Percentiles rank a stretch among this genome's conserved stretches.
Conservation (phyloP, 257 asterid species). For the Capsicum pubescens region DNA sequence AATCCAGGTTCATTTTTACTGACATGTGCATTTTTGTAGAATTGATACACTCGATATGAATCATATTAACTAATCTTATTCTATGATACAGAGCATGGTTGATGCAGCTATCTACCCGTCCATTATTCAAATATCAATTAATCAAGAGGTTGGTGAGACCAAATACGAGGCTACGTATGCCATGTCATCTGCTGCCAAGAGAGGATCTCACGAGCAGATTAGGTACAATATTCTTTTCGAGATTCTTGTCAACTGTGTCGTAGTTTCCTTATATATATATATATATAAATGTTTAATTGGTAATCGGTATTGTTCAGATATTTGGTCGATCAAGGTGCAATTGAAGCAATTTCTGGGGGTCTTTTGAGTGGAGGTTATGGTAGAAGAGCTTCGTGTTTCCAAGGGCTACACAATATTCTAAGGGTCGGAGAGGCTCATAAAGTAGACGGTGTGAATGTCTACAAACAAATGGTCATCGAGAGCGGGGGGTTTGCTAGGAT, state of each 20-base stretch:
- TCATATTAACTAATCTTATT: background rate
- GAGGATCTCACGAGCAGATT: conserved; percentile 21
- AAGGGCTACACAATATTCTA: background rate
- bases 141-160: background rate
- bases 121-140: background rate
- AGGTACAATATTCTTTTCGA: conserved; percentile 12
- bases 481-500: background rate
- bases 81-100: background rate
- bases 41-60: background rate
- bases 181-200: background rate
- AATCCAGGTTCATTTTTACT: conserved; percentile 12
- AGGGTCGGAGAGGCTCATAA: conserved; percentile 12
- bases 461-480: background rate
- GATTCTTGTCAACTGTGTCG: background rate
- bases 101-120: background rate
- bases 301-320: background rate
- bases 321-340: conserved; percentile 11
- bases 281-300: too few species aligned
- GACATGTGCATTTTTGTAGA: background rate
- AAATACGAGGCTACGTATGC: background rate
- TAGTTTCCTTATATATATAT: too few species aligned
- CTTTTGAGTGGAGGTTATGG: background rate
- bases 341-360: background rate
- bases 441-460: background rate
- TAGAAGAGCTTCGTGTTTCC: background rate